Base-by-base conservation (phyloP, 306 rosid species). In the Trichosanthes truncata region DNA sequence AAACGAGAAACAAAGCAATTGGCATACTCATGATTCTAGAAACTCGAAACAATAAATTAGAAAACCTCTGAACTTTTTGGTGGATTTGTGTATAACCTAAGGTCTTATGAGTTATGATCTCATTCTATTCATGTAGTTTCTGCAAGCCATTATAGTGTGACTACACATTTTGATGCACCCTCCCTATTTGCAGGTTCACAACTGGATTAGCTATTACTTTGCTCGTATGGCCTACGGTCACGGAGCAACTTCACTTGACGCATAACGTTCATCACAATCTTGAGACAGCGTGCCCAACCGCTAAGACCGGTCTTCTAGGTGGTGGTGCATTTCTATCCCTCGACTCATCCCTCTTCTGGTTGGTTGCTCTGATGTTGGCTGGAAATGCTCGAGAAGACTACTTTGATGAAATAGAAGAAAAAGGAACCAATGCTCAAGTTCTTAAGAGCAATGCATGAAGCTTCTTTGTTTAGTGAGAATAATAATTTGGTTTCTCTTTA, bases 271-370 rank as follows among this genome's bases (percentile, higher is more conserved):
- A 87, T 62, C 82, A 33, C 33, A 65, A 82, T 56, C 61, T 76
- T 1, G 18, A 76, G 6, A 76, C 91, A 0, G 18, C 33, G 0
- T 91, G 93, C 87, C 96, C 93, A 4, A 89, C 95, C 17, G 91
- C 95, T 20, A 89, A 89, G 69, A 91, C 98, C 1, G 98, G 98
- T 71, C 92, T 94, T 60, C 89, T 94, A 5, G 98, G 98, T 23
- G 97, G 96, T 0, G 98, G 98, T 56, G 98, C 98, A 14, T 91
- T 94, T 41, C 79, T 92, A 52, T 90, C 98, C 63, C 97, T 94
- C 20, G 97, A 91, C 79, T 83, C 98, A 18, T 75, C 93, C 53
- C 93, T 94, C 46, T 71, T 91, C 38, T 94, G 98, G 98, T 76
- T 94, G 90, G 82, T 94, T 66, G 87, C 98, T 14, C 92, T 94